Base-by-base conservation (phyloP, 371 early-diverging fungal species). In the Capillidium rhysosporum region DNA sequence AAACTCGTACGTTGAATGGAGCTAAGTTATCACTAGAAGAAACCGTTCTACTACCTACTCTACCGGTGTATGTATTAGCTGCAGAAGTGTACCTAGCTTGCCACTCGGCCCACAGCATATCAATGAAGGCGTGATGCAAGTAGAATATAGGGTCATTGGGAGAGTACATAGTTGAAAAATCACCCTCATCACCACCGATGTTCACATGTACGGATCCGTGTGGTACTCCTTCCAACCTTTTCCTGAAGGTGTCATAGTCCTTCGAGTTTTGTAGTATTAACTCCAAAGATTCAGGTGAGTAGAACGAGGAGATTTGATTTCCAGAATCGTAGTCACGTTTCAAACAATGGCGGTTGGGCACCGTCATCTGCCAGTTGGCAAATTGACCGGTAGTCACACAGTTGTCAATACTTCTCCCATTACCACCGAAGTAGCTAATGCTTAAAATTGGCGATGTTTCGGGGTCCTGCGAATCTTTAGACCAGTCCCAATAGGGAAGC, bases 91-190 rank as follows among this genome's bases (percentile, higher is more conserved):
- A 43, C n/a, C 53, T 41, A 0, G 51, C 30, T 52, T 73, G 74
- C 68, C 69, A 74, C 18, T 64, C 45, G 34, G 39, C 18, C 75
- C 76, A 79, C 28, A 72, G 40, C 24, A 69, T 63, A 59, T 79
- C 80, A 21, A 75, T 54, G 56, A 67, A 71, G 54, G 63, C 56
- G 59, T 80, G 80, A 57, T 77, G 77, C 47, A 77, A 54, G 49
- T 52, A 73, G 57, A 77, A 77, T 14, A 77, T 56, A 23, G 74
- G 75, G 58, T 56, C 56, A 18, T 48, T 56, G 20, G 56, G 38
- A 14, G 48, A 29, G 40, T 40, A 39, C 56, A 56, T 56, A 12
- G 26, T 26, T 16, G 28, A 40, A 26, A 56, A 40, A 21, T 56
- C 56, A 24, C 56, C 56, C 34, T 40, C 43, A 20, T 38, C 34